phyloP scores from a whole-genome alignment of 1,139 yeast species.

The Pichia kudriavzevii region DNA sequence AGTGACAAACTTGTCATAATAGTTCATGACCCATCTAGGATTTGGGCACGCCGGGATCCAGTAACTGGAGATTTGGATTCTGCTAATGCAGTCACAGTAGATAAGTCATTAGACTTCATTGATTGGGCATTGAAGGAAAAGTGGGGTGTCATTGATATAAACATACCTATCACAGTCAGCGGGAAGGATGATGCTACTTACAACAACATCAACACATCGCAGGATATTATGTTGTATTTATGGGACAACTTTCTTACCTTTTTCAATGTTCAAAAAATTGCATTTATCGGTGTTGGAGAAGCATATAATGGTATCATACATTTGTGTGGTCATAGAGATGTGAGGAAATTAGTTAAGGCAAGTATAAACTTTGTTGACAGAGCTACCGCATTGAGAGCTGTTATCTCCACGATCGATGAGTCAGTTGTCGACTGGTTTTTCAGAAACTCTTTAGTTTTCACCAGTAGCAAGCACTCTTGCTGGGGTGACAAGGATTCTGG shows the following conservation, averaged over 20 bases:
- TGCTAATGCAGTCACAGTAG: constrained; percentile 60
- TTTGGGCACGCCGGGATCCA: constrained; percentile 86
- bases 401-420: constrained; percentile 84
- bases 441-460: constrained; percentile 75
- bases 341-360: constrained; percentile 59
- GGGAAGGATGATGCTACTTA: constrained; percentile 37
- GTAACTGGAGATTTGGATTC: constrained; percentile 71
- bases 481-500: constrained; percentile 47
- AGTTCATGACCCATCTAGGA: constrained; percentile 87
- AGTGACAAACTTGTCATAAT: constrained; percentile 58
- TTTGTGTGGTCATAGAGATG: constrained; percentile 75
- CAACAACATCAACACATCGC: constrained; percentile 60
- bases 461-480: constrained; percentile 66
- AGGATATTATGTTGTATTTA: constrained; percentile 66
- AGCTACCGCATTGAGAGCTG: constrained; percentile 53
- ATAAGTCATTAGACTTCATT: constrained; percentile 46
- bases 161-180: constrained; percentile 49
- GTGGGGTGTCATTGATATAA: constrained; percentile 78
- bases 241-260: constrained; percentile 90
- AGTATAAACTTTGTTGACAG: constrained; percentile 66
- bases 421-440: constrained; percentile 87
- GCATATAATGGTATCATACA: constrained; percentile 84
- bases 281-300: constrained; percentile 85
- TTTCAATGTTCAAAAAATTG: constrained; percentile 61
- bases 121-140: constrained; percentile 52